Conservation (phyloP, 768 basidiomycete genomes). For the Leccinum barrowsii region DNA sequence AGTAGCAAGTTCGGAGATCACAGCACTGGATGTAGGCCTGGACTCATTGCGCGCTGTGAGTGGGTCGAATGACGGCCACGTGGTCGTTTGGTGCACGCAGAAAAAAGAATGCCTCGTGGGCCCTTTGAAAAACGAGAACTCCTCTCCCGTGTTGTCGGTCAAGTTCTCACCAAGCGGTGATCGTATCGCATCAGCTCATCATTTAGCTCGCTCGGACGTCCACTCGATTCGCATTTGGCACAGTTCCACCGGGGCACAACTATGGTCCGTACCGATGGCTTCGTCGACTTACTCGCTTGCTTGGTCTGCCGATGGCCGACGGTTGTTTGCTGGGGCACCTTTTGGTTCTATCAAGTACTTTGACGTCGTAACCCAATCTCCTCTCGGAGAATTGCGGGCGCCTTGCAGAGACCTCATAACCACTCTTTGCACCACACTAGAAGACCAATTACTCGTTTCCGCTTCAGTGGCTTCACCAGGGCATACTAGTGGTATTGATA, state of each 20-base stretch:
- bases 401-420: slow-evolving; percentile 5
- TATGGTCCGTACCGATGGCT: neutral
- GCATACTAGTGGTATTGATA: neutral
- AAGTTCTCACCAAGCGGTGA: slow-evolving; percentile 16
- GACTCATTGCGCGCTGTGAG: neutral
- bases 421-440: slow-evolving; percentile 3
- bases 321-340: slow-evolving; percentile 10
- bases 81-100: neutral
- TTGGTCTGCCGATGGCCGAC: slow-evolving; percentile 15
- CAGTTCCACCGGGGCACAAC: slow-evolving; percentile 1
- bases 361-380: neutral
- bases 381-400: neutral
- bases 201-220: neutral
- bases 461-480: neutral
- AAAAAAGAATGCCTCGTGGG: neutral
- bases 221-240: slow-evolving; percentile 11
- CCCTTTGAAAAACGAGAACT: neutral
- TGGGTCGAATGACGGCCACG: neutral
- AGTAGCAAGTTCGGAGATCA: neutral
- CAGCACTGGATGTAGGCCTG: neutral
- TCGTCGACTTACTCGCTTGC: slow-evolving; percentile 8
- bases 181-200: slow-evolving; percentile 5
- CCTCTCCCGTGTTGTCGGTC: slow-evolving; percentile 7
- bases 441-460: slow-evolving; percentile 4
- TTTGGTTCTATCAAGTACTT: slow-evolving; percentile 11